Evolutionary conservation across 2,329 filamentous ascomycete species (phyloP).

Genomic region (Fusarium citri): DNA sequence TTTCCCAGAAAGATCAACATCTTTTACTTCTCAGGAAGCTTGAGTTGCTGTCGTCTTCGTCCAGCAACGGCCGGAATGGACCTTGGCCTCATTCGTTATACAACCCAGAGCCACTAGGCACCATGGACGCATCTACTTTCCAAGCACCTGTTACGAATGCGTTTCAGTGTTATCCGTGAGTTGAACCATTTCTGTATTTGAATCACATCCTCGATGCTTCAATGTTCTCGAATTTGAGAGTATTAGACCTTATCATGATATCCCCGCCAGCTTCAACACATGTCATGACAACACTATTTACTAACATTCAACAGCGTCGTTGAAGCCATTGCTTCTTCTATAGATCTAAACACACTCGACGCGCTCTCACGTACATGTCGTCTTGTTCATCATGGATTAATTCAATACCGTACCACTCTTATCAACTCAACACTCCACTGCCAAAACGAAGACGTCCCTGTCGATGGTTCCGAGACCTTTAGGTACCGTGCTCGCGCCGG

Average conservation of each 20-base stretch:
- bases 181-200: slow-evolving; percentile 9
- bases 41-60: slow-evolving; percentile 40
- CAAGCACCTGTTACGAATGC: slow-evolving; percentile 43
- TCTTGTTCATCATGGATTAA: slow-evolving; percentile 79
- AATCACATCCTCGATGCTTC: slow-evolving; percentile 10
- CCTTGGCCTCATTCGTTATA: slow-evolving; percentile 45
- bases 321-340: slow-evolving; percentile 76
- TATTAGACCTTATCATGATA: slow-evolving; percentile 27
- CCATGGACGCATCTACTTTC: slow-evolving; percentile 43
- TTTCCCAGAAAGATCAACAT: slow-evolving; percentile 45
- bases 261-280: slow-evolving; percentile 1
- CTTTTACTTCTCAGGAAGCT: slow-evolving; percentile 44
- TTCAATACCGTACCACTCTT: slow-evolving; percentile 81
- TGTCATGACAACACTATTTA: slow-evolving; percentile 27
- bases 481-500: slow-evolving; percentile 67
- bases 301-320: slow-evolving; percentile 71
- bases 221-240: background rate
- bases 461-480: slow-evolving; percentile 67
- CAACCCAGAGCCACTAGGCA: slow-evolving; percentile 41
- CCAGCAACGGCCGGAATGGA: slow-evolving; percentile 42
- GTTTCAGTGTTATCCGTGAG: slow-evolving; percentile 47
- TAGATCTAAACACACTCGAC: slow-evolving; percentile 90
- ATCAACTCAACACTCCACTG: slow-evolving; percentile 83
- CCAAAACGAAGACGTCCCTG: slow-evolving; percentile 72
- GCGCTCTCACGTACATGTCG: slow-evolving; percentile 85